A percentile compares a stretch with the other conserved stretches of the same genome.
These are phyloP conservation scores for Pseudogymnoascus sp. DNA, from an alignment of 2,329 filamentous ascomycete species.

Conservation along the genomic window DNA sequence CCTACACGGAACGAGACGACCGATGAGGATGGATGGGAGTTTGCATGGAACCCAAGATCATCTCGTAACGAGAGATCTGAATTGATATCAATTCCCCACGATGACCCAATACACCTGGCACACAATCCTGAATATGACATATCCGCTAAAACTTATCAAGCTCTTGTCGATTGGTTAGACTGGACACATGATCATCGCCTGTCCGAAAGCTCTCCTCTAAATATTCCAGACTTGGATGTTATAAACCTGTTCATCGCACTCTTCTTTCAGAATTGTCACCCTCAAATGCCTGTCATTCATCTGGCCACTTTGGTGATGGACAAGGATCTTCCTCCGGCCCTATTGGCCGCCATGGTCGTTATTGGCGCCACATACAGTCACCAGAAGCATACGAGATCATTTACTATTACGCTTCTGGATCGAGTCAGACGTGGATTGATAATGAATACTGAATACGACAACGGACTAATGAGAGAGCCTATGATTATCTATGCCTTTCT, in stretches of 20 bases:
- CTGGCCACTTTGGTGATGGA: slow-evolving; percentile 21
- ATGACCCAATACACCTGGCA: slow-evolving; percentile 16
- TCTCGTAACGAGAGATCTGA: slow-evolving; percentile 17
- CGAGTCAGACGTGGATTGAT: slow-evolving; percentile 21
- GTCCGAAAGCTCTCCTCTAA: background rate
- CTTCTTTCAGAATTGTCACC: slow-evolving; percentile 23
- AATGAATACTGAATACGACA: slow-evolving; percentile 19
- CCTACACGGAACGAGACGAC: slow-evolving; percentile 18
- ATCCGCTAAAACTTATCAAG: slow-evolving; percentile 16
- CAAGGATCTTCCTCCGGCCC: slow-evolving; percentile 19
- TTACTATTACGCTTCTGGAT: slow-evolving; percentile 22
- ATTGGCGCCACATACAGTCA: slow-evolving; percentile 22
- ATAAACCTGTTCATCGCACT: slow-evolving; percentile 23
- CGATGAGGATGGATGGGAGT: slow-evolving; percentile 22
- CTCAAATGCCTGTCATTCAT: slow-evolving; percentile 24
- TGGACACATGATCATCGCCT: background rate
- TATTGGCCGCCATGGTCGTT: slow-evolving; percentile 21
- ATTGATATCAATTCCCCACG: slow-evolving; percentile 15
- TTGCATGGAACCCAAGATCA: slow-evolving; percentile 19
- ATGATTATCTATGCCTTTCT: slow-evolving; percentile 23
- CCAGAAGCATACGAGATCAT: slow-evolving; percentile 20
- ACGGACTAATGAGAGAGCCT: slow-evolving; percentile 19
- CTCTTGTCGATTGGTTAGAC: slow-evolving; percentile 10
- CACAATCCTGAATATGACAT: slow-evolving; percentile 22
- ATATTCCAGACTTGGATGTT: slow-evolving; percentile 18